phyloP scores from a whole-genome alignment of 495 filamentous ascomycete species.

The Penicillium egyptiacum region DNA sequence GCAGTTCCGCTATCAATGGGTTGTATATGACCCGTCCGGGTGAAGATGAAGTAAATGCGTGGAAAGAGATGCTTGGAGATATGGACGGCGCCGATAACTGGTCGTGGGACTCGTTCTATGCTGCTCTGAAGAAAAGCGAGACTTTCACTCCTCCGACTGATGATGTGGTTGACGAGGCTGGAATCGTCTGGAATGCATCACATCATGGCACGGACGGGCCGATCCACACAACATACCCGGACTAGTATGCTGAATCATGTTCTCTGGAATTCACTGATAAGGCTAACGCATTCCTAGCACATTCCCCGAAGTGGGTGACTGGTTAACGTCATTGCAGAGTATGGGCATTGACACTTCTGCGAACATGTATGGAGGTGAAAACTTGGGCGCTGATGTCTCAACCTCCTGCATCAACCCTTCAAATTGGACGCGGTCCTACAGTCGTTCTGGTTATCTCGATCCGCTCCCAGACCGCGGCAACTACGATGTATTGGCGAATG shows the following conservation, averaged over 20 bases:
- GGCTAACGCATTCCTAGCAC: constrained; percentile 23
- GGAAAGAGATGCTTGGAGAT: constrained; percentile 32
- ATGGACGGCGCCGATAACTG: constrained; percentile 39
- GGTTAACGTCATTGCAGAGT: constrained; percentile 23
- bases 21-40: constrained; percentile 38
- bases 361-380: constrained; percentile 36
- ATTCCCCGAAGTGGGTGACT: constrained; percentile 34
- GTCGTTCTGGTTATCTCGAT: constrained; percentile 41
- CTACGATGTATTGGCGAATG: constrained; percentile 46
- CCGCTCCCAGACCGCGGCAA: constrained; percentile 38
- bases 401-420: constrained; percentile 36
- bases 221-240: constrained; percentile 54
- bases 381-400: constrained; percentile 33
- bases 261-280: neutral
- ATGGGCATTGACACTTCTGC: constrained; percentile 28
- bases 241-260: constrained; percentile 24
- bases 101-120: constrained; percentile 36
- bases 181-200: constrained; percentile 37
- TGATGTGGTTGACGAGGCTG: constrained; percentile 38
- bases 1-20: constrained; percentile 40
- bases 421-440: constrained; percentile 39
- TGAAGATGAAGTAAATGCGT: constrained; percentile 35
- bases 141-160: constrained; percentile 40
- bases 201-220: constrained; percentile 41
- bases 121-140: constrained; percentile 41